Evolutionary conservation across 2,329 filamentous ascomycete genomes (phyloP), one percentile per base, ranked within the genome.

Genomic region (Thelonectria olida): DNA sequence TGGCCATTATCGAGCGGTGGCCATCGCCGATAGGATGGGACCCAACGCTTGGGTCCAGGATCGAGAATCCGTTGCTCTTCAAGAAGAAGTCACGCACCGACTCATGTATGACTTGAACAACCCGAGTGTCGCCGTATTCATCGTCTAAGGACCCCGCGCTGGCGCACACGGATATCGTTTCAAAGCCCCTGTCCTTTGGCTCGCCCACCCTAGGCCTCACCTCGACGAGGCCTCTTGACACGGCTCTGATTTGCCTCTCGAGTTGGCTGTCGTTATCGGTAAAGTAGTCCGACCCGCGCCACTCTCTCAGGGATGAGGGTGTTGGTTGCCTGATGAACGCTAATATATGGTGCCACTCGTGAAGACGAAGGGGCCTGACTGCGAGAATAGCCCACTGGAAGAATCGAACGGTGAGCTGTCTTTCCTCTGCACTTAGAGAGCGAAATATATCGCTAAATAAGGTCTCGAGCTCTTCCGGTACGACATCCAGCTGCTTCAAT

Each of bases 291-390:
- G 64, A 68, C 0, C 7, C 3, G 5, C 60, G 36, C 66, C 62
- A 68, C 0, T 48, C 15, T 0, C 4, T 2, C 0, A 67, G 48
- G 0, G 66, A 67, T 0, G 10, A 27, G 4, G 62, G 62, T 0
- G n/a, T 2, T 1, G 55, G 41, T 2, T n/a, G 2, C 1, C 15
- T 50, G 8, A 63, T 53, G 5, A 68, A 68, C 0, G 59, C 66
- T 0, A 68, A 2, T 2, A 67, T 38, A 1, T 68, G 66, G 31
- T 67, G 55, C 66, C 62, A 68, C 12, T 68, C 59, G 5, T 63
- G 31, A 17, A 68, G 36, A 1, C 62, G 49, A 0, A 68, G 22
- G 0, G 66, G 57, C 6, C 39, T 49, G 2, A 12, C 15, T 8
- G 59, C 10, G 7, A 49, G 41, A 2, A 54, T 17, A 1, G 39